Base-by-base conservation (phyloP, 108 stramenopile genomes). In the Cafeteria roenbergensis region DNA sequence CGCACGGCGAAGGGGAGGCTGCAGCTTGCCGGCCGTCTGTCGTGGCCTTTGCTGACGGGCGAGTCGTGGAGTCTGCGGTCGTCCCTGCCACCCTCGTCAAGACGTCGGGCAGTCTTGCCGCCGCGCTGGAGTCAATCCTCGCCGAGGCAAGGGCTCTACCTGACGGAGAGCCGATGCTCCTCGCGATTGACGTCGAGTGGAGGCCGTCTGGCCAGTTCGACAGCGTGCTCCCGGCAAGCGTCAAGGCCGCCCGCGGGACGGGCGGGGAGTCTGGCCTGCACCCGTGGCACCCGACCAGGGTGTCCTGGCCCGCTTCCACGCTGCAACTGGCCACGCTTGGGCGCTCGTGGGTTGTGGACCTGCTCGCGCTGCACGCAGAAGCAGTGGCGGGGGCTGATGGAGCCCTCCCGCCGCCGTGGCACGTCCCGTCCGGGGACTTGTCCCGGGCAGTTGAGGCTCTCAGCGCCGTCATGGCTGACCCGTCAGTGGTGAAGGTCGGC, bases 151-250 rank as follows among this genome's bases (percentile, higher is more conserved):
- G n/a, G n/a, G n/a, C n/a, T n/a, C n/a, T n/a, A n/a, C n/a, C n/a
- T n/a, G n/a, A n/a, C n/a, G n/a, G n/a, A n/a, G n/a, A n/a, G n/a
- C n/a, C n/a, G n/a, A n/a, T 53, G 52, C n/a, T 2, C 24, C 1
- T 53, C 1, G 59, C 20, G 2, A 2, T 61, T 1, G 59, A 61
- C n/a, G 59, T 32, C 20, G 59, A 61, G 30, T 61, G 59, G 59
- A 6, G 59, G 22, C 59, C 59, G 8, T 37, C 34, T 27, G n/a
- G n/a, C 2, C 17, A 3, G 37, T 61, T n/a, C 59, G 59, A 61
- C n/a, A 2, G 2, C 8, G 30, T 27, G 20, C 9, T 38, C 17
- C 59, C 59, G 17, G 20, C 59, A 27, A 8, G 1, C 14, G 14
- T 57, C 31, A 57, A 12, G 29, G 9, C 8, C 56, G 4, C 9